Base-by-base conservation (phyloP, 345 rosid genomes). In the Eucalyptus erythrocorys region DNA sequence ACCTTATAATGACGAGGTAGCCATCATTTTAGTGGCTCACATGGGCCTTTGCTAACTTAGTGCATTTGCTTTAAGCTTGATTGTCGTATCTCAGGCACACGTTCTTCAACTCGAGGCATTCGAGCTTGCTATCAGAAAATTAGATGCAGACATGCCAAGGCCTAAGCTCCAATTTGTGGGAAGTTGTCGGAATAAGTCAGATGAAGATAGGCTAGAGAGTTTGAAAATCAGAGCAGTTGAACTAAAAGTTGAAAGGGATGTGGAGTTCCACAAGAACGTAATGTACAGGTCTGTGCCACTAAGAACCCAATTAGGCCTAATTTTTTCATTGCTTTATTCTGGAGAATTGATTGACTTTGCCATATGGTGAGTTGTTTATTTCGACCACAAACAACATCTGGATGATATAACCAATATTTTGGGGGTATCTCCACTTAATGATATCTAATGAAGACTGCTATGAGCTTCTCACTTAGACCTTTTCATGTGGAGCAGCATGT, bases 101-200 rank as follows among this genome's bases (percentile, higher is more conserved):
- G 85, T 91, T 91, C 96, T 98, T 91, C 98, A 97, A 93, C 99
- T 98, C 17, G 96, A 96, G 92, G 99, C 99, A 76, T 98, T 98
- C 59, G 90, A 98, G 88, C 88, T 92, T 55, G 96, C 96, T 90
- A 86, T 95, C 26, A 90, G 89, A 87, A 95, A 90, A 91, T 86
- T 95, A 91, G 96, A 92, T 86, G 84, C 87, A 4, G 90, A 89
- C 89, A 55, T 92, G 85, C 95, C 97, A 42, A 89, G 94, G 86
- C 99, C 99, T 7, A 95, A 94, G 89, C 98, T 98, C 48, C 99
- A 96, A 85, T 95, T 98, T 87, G 98, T 97, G 89, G 99, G 99
- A 86, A 97, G 99, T 91, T 98, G 99, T 89, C 95, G 99, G 89
- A 97, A 98, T 90, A 89, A 92, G 86, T 91, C 95, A 48, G 99